Conservation (phyloP, 1,284 basidiomycete genomes). For the Ganoderma lingzhi region DNA sequence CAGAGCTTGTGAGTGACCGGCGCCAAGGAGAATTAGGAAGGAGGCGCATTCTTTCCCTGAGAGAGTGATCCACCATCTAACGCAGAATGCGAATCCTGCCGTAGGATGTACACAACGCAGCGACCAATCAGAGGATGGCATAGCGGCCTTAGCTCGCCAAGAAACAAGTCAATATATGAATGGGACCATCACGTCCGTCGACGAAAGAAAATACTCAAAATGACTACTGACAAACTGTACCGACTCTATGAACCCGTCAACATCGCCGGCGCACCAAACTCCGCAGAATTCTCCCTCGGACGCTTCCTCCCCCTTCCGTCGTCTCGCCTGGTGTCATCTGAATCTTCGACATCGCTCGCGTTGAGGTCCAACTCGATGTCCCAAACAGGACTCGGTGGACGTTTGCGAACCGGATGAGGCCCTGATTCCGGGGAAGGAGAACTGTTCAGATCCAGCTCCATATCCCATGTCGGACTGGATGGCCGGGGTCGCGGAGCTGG, state of each 20-base stretch:
- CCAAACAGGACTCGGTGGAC: constrained; percentile 53
- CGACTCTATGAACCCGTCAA: constrained; percentile 12
- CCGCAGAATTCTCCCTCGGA: constrained; percentile 27
- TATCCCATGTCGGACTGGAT: constrained; percentile 48
- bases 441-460: constrained; percentile 47
- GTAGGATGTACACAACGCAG: not conserved
- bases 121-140: not conserved
- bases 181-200: not conserved
- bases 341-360: constrained; percentile 39
- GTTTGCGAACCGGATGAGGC: constrained; percentile 27
- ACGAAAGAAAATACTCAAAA: not conserved
- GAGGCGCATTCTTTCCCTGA: too few relatives aligned
- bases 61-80: too few relatives aligned
- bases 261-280: constrained; percentile 32
- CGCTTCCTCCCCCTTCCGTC: constrained; percentile 20
- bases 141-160: not conserved
- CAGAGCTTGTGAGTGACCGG: too few relatives aligned
- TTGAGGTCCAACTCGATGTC: constrained; percentile 65
- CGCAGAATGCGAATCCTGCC: not conserved
- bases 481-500: constrained; percentile 18
- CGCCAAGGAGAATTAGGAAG: too few relatives aligned
- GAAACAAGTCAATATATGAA: too few relatives aligned
- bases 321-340: constrained; percentile 7
- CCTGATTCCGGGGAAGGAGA: constrained; percentile 30
- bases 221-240: not conserved